These are phyloP conservation scores for Xylariaceae sp. DNA, from an alignment of 2,329 filamentous ascomycete genomes.

Conservation along the genomic window DNA sequence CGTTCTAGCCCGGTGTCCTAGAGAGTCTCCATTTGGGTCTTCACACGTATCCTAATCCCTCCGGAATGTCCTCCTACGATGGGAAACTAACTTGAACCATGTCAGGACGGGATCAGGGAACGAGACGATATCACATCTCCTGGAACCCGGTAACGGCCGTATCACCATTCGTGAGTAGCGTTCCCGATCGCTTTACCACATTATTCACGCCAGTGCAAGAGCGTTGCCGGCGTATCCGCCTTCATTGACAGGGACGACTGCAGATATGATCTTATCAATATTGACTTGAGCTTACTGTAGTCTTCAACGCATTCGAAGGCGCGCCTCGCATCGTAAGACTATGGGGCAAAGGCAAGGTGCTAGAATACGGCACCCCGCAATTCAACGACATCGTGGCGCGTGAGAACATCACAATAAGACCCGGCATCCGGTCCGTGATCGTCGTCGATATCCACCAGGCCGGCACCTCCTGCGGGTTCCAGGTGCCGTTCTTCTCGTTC, in stretches of 20 bases:
- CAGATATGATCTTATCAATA: background rate
- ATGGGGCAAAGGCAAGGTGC: conserved; percentile 37
- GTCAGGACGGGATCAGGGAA: conserved; percentile 62
- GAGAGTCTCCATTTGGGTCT: background rate
- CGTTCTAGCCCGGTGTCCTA: background rate
- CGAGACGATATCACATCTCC: conserved; percentile 71
- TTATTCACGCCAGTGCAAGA: background rate
- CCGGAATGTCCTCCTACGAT: too few relatives aligned
- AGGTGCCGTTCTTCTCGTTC: conserved; percentile 39
- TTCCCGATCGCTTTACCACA: background rate
- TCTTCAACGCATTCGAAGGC: conserved; percentile 55
- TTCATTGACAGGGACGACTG: background rate
- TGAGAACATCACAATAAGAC: conserved; percentile 25
- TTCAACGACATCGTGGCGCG: conserved; percentile 35
- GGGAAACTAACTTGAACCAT: background rate
- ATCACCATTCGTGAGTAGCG: conserved; percentile 54
- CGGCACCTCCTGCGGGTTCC: conserved; percentile 39
- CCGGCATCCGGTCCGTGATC: conserved; percentile 37
- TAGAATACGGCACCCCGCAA: conserved; percentile 33
- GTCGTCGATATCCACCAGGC: conserved; percentile 39
- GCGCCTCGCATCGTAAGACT: conserved; percentile 38
- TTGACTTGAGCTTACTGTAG: conserved; percentile 1
- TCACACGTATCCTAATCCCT: background rate
- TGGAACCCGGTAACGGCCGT: conserved; percentile 64
- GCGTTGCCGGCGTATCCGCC: background rate